phyloP scores from a whole-genome alignment of 805 yeast species.

The Metschnikowia vanudenii region DNA sequence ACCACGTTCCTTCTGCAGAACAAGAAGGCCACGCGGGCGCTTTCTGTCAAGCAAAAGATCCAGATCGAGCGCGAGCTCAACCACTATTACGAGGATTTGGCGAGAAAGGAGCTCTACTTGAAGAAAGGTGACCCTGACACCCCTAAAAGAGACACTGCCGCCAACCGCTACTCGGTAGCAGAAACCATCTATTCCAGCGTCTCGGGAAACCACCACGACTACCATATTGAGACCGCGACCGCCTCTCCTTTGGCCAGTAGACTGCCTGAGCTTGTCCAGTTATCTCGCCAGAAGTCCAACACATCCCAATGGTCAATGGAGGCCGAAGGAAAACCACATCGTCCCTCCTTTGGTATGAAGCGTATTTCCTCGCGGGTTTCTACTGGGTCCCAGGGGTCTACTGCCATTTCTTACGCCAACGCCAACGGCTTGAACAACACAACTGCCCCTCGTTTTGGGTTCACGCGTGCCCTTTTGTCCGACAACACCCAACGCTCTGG shows the following conservation, averaged over 20 bases:
- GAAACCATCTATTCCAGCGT: slow-evolving; percentile 20
- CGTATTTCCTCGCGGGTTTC: slow-evolving; percentile 32
- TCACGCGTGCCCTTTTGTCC: slow-evolving; percentile 39
- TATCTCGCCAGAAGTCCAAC: slow-evolving; percentile 29
- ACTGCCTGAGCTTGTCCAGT: slow-evolving; percentile 7
- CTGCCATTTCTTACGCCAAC: not conserved
- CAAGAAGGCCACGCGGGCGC: slow-evolving; percentile 26
- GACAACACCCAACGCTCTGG: slow-evolving; percentile 27
- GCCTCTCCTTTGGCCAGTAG: slow-evolving; percentile 8
- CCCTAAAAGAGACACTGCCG: slow-evolving; percentile 8
- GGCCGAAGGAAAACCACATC: slow-evolving; percentile 21
- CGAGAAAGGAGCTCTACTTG: slow-evolving; percentile 39
- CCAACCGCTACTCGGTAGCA: slow-evolving; percentile 22
- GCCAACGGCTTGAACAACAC: slow-evolving; percentile 20
- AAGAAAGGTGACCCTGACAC: slow-evolving; percentile 25
- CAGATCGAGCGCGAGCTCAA: slow-evolving; percentile 47
- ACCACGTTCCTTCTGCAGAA: slow-evolving; percentile 41
- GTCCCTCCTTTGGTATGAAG: slow-evolving; percentile 29
- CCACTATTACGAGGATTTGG: slow-evolving; percentile 43
- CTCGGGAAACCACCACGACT: slow-evolving; percentile 6
- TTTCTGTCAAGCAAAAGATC: slow-evolving; percentile 38
- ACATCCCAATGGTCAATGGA: slow-evolving; percentile 41
- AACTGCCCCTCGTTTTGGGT: slow-evolving; percentile 31
- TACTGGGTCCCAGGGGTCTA: slow-evolving; percentile 19
- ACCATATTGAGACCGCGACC: slow-evolving; percentile 1